Conservation (phyloP, 202 grass and related monocot species). For the Cymbopogon flexuosus region DNA sequence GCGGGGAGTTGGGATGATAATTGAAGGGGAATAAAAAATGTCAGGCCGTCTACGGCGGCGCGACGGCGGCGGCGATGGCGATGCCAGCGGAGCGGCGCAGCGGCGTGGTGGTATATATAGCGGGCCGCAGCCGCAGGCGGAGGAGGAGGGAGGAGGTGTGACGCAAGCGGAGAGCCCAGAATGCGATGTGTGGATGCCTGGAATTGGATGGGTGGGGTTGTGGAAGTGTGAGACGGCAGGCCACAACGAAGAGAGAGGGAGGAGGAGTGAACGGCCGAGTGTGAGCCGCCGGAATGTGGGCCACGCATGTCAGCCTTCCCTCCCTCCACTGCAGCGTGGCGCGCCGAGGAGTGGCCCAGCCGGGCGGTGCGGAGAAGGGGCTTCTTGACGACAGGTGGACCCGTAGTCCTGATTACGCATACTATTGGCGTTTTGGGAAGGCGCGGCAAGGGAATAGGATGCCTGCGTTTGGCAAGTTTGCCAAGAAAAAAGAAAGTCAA, state of each 20-base stretch:
- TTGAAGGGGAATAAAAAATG: background rate
- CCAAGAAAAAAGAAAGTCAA: too few species aligned
- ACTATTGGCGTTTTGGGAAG: background rate
- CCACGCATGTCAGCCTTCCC: background rate
- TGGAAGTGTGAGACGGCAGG: background rate
- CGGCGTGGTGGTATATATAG: slow-evolving; percentile 16
- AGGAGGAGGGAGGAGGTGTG: background rate
- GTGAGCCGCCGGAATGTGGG: background rate
- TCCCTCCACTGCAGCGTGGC: background rate
- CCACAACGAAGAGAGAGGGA: background rate
- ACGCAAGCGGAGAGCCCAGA: slow-evolving; percentile 12
- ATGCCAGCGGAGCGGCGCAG: slow-evolving; percentile 13
- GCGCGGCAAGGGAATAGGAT: background rate
- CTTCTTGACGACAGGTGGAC: background rate
- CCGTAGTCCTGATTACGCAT: background rate
- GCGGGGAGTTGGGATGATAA: background rate
- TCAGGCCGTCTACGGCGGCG: background rate
- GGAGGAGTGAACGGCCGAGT: background rate
- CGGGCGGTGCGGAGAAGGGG: background rate
- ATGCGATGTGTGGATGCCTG: background rate
- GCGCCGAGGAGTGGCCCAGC: background rate
- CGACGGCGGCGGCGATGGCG: background rate
- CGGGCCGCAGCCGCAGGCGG: background rate
- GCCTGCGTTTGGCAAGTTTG: too few species aligned
- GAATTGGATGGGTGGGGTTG: background rate